Conservation (phyloP, 257 asterid genomes). For the Solanum gandarillasii region DNA sequence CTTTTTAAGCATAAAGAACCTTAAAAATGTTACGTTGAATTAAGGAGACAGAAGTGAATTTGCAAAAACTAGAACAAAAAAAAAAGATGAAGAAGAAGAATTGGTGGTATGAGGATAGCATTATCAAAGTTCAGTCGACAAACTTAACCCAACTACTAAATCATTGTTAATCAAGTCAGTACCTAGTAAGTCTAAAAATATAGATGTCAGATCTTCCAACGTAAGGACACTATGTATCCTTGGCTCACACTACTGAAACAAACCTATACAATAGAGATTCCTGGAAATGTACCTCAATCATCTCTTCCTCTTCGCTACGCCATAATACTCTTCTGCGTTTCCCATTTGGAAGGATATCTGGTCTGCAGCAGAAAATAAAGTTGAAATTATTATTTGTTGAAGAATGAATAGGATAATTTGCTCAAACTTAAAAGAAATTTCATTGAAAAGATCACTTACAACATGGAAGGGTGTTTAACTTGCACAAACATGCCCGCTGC, state of each 20-base stretch:
- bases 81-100: neutral
- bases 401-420: neutral
- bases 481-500: conserved; percentile 13
- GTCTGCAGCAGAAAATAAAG: conserved; percentile 26
- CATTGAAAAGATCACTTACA: conserved; percentile 22
- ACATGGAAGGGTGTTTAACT: conserved; percentile 6
- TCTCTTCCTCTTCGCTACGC: conserved; percentile 55
- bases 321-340: conserved; percentile 43
- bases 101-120: neutral
- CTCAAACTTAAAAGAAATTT: neutral
- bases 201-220: neutral
- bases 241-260: neutral
- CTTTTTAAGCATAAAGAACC: neutral
- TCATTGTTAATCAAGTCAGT: neutral
- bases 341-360: conserved; percentile 2
- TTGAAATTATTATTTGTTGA: neutral
- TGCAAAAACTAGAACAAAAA: neutral
- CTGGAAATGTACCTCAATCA: conserved; percentile 40
- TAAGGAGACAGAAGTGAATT: neutral
- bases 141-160: neutral
- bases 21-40: neutral
- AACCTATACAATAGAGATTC: neutral
- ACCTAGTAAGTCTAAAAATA: neutral
- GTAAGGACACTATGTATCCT: neutral
- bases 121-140: neutral